These are phyloP conservation scores for Aspergillus glaucus DNA, from an alignment of 2,329 filamentous ascomycete genomes.

Conservation along the genomic window DNA sequence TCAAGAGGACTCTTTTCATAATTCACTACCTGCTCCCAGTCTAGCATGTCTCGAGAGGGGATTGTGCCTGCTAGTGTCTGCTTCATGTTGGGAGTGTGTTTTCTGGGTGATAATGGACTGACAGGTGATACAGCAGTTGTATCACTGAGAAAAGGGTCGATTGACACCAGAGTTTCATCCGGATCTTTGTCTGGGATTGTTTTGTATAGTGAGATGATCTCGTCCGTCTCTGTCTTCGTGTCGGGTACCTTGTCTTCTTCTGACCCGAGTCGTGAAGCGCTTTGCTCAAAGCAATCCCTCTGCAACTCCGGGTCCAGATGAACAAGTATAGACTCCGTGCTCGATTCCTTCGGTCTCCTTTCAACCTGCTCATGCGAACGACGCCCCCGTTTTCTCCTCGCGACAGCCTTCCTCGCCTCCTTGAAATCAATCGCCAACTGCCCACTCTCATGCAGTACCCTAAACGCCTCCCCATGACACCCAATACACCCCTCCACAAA, in stretches of 20 bases:
- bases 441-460: conserved; percentile 10
- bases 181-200: neutral
- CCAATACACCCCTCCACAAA: conserved; percentile 27
- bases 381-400: conserved; percentile 7
- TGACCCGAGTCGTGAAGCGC: neutral
- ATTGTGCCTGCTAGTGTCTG: neutral
- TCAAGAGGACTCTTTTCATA: neutral
- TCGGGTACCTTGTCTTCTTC: neutral
- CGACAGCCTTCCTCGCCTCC: conserved; percentile 9
- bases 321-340: neutral
- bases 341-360: neutral
- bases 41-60: neutral
- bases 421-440: conserved; percentile 12
- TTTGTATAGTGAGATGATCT: neutral
- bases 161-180: too few species aligned
- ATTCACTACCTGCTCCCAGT: conserved; percentile 4
- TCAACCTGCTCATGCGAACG: neutral
- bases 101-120: neutral
- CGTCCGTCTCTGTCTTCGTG: neutral
- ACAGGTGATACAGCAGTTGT: neutral
- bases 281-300: neutral
- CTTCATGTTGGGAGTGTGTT: neutral
- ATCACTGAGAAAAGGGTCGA: too few species aligned
- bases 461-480: conserved; percentile 6
- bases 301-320: neutral